Evolutionary conservation across 2,329 filamentous ascomycete species (phyloP).

Genomic region (Mariannaea elegans): DNA sequence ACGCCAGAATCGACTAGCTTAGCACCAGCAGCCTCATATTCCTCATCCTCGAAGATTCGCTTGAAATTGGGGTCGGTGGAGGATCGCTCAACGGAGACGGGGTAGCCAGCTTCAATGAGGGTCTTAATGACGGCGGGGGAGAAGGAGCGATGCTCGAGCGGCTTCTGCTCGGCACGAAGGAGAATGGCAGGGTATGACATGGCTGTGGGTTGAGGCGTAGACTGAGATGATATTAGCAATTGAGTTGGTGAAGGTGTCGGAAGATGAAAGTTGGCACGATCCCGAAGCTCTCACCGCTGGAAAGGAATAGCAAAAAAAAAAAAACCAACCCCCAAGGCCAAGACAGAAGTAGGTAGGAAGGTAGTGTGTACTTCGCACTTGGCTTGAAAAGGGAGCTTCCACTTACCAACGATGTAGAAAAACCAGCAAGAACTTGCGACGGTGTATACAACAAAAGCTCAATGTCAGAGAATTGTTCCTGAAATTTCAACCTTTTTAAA

Average conservation of each 20-base stretch:
- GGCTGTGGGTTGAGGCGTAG: slow-evolving; percentile 8
- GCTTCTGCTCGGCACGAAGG: slow-evolving; percentile 68
- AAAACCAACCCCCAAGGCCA: neutral
- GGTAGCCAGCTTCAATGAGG: slow-evolving; percentile 74
- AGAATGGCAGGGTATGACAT: slow-evolving; percentile 53
- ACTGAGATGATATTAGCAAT: slow-evolving; percentile 19
- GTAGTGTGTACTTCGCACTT: neutral
- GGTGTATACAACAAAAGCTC: neutral
- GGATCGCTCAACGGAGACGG: slow-evolving; percentile 70
- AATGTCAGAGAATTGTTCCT: neutral
- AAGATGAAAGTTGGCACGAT: neutral
- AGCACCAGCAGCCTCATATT: slow-evolving; percentile 71
- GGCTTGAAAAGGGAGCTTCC: neutral
- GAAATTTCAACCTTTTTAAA: slow-evolving; percentile 2
- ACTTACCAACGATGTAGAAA: neutral
- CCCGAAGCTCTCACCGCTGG: neutral
- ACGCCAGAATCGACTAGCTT: slow-evolving; percentile 71
- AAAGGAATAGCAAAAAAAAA: slow-evolving; percentile 3
- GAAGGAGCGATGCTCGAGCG: slow-evolving; percentile 50
- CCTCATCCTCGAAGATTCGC: slow-evolving; percentile 70
- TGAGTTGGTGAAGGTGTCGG: neutral
- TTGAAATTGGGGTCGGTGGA: slow-evolving; percentile 58
- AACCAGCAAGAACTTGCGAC: neutral
- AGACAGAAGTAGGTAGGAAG: neutral
- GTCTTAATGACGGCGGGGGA: slow-evolving; percentile 56